A percentile compares a stretch with the other conserved stretches of the same genome.
phyloP scores from a whole-genome alignment of 805 yeast genomes.

The Zygotorulaspora chibaensis region DNA sequence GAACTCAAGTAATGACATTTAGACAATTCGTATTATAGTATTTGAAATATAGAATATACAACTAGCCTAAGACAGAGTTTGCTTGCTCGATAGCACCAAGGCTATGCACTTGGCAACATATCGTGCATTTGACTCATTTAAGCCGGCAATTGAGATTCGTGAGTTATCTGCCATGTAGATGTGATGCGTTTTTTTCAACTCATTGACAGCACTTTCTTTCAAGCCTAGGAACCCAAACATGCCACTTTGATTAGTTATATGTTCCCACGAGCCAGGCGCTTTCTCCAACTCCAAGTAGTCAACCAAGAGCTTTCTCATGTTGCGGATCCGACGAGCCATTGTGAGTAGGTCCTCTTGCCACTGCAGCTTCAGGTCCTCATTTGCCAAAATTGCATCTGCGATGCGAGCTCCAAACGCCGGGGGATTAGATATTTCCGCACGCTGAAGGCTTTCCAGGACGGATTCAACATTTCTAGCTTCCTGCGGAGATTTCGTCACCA shows the following conservation, averaged over 20 bases:
- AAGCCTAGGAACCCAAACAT: conserved; percentile 6
- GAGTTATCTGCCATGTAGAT: conserved; percentile 4
- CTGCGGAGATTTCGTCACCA: conserved; percentile 47
- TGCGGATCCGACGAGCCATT: conserved; percentile 67
- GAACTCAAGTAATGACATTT: neutral
- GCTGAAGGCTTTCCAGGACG: conserved; percentile 32
- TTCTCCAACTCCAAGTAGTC: neutral
- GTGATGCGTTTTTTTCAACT: conserved; percentile 2
- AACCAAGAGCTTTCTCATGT: conserved; percentile 44
- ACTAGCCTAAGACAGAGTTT: neutral
- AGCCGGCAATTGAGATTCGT: conserved; percentile 6
- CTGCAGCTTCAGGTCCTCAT: conserved; percentile 48
- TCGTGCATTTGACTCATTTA: conserved; percentile 2
- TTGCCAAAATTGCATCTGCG: conserved; percentile 61
- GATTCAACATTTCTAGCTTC: conserved; percentile 20
- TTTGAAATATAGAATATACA: neutral
- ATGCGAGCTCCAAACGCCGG: conserved; percentile 83
- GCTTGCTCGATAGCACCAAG: conserved; percentile 1
- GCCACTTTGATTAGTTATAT: conserved; percentile 2
- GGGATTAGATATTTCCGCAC: conserved; percentile 63
- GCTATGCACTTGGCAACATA: conserved; percentile 8
- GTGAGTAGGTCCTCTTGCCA: conserved; percentile 68
- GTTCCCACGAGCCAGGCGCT: conserved; percentile 5
- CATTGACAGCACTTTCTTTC: neutral
- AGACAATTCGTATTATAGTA: neutral